A percentile compares a stretch with the other conserved stretches of the same genome.
These are phyloP conservation scores for Leucosporidium scottii DNA, from an alignment of 768 basidiomycete genomes.

Conservation along the genomic window DNA sequence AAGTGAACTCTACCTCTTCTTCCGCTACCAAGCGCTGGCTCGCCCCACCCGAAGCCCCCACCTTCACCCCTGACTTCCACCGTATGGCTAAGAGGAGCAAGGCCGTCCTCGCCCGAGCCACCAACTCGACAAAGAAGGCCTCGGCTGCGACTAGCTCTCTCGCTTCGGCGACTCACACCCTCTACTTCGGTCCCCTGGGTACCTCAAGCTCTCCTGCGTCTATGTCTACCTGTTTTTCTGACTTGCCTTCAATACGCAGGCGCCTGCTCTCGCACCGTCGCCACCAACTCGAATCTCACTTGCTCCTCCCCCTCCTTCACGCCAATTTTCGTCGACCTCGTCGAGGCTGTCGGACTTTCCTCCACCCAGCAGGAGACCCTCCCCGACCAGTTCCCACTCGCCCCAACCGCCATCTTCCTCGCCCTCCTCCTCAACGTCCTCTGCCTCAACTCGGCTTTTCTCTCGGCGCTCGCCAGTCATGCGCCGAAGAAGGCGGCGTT, in stretches of 20 bases:
- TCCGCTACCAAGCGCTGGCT: not conserved
- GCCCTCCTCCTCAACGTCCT: slow-evolving; percentile 16
- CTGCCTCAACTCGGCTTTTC: slow-evolving; percentile 10
- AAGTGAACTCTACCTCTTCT: not conserved
- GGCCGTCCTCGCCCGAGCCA: not conserved
- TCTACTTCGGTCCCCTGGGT: not conserved
- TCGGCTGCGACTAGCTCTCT: not conserved
- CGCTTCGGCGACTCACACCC: not conserved
- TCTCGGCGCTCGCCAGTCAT: slow-evolving; percentile 11
- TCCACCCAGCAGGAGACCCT: slow-evolving; percentile 1
- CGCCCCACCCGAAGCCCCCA: not conserved
- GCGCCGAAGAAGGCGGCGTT: not conserved
- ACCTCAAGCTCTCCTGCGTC: too few species aligned
- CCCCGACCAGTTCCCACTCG: slow-evolving; percentile 26
- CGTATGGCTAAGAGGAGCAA: not conserved
- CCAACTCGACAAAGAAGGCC: not conserved
- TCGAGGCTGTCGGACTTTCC: slow-evolving; percentile 1
- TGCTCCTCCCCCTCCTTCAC: slow-evolving; percentile 24
- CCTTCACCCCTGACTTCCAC: not conserved
- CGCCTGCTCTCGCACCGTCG: slow-evolving; percentile 8
- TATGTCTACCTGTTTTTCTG: too few species aligned
- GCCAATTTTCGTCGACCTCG: slow-evolving; percentile 12
- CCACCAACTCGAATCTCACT: not conserved
- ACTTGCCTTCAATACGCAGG: not conserved
- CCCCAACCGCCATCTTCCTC: slow-evolving; percentile 18